Conservation (phyloP, 2,329 filamentous ascomycete species). For the Colletotrichum eremochloae region DNA sequence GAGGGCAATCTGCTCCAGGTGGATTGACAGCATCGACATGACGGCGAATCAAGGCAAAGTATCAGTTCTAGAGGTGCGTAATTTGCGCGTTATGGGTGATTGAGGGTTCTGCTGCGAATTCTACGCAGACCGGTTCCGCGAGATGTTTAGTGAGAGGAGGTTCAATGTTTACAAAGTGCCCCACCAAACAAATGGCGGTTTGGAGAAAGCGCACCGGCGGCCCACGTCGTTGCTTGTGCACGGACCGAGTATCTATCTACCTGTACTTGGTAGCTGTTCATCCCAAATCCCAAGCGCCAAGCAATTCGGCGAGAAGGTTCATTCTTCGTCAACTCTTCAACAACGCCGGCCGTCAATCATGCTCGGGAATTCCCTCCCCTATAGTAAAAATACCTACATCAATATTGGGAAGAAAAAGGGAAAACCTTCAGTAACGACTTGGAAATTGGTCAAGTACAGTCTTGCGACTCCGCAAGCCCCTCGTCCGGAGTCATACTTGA, state of each 20-base stretch:
- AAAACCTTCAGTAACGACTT: background rate
- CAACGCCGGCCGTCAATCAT: background rate
- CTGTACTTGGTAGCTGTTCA: background rate
- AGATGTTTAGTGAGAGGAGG: constrained; percentile 7
- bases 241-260: constrained; percentile 5
- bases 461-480: background rate
- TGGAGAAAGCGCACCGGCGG: constrained; percentile 1
- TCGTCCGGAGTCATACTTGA: background rate
- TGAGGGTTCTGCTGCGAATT: background rate
- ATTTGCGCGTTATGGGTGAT: background rate
- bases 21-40: constrained; percentile 78
- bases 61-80: background rate
- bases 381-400: too few relatives aligned
- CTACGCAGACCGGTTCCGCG: background rate
- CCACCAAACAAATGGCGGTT: constrained; percentile 30
- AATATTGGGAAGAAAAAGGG: too few relatives aligned
- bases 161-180: constrained; percentile 39
- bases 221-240: constrained; percentile 11
- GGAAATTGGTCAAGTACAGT: background rate
- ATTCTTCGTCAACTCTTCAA: background rate
- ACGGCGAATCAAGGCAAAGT: background rate
- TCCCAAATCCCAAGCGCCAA: background rate
- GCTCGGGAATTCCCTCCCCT: too few relatives aligned
- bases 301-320: background rate
- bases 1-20: constrained; percentile 82